Percentiles rank a stretch among this genome's conserved stretches.
These are phyloP conservation scores for Trichoderma sp. DNA, from an alignment of 2,329 filamentous ascomycete species.

Conservation along the genomic window DNA sequence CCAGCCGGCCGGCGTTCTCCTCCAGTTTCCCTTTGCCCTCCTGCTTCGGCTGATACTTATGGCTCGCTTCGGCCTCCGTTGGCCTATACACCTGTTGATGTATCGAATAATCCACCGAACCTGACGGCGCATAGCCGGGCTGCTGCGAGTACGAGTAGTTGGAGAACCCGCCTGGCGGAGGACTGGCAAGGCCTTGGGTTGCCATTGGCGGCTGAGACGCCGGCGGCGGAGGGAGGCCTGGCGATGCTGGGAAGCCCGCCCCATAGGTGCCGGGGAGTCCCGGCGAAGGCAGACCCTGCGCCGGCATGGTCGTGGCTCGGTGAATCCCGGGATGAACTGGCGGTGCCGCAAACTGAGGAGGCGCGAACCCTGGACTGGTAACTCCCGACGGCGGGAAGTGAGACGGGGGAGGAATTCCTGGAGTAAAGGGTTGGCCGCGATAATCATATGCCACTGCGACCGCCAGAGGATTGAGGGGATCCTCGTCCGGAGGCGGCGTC, in stretches of 20 bases:
- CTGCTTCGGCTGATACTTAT: conserved; percentile 48
- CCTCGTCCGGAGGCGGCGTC: conserved; percentile 74
- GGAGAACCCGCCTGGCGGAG: conserved; percentile 58
- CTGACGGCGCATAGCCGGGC: conserved; percentile 34
- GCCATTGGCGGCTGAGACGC: conserved; percentile 41
- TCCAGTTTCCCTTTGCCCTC: conserved; percentile 60
- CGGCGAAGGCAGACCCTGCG: conserved; percentile 45
- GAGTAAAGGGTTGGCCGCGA: conserved; percentile 55
- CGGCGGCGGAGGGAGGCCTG: conserved; percentile 46
- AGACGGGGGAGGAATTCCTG: conserved; percentile 52
- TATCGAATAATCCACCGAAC: conserved; percentile 55
- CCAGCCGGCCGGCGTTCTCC: conserved; percentile 65
- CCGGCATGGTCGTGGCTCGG: conserved; percentile 55
- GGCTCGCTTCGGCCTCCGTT: conserved; percentile 61
- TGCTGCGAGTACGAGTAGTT: conserved; percentile 52
- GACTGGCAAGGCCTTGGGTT: conserved; percentile 44
- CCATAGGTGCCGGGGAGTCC: conserved; percentile 49
- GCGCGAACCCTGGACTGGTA: conserved; percentile 46
- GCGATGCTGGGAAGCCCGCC: conserved; percentile 49
- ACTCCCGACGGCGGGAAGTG: conserved; percentile 50
- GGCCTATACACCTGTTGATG: conserved; percentile 73
- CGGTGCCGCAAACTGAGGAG: conserved; percentile 47
- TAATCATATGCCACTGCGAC: conserved; percentile 61
- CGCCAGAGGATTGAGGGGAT: conserved; percentile 58
- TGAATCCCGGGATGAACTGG: conserved; percentile 50